Conservation (phyloP, 2,329 filamentous ascomycete species). For the Diaporthe eres region DNA sequence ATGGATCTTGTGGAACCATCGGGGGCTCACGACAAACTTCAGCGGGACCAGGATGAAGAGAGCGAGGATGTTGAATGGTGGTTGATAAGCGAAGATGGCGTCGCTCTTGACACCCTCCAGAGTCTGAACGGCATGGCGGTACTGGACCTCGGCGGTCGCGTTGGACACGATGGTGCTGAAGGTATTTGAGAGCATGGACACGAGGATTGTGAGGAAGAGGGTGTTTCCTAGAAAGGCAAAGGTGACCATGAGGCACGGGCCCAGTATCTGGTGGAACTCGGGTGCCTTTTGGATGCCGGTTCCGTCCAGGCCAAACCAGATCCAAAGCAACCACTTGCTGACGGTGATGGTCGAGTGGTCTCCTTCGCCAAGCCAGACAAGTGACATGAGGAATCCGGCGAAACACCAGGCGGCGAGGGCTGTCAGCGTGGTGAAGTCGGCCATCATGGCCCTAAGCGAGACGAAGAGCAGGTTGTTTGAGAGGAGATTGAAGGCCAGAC, state of each 20-base stretch:
- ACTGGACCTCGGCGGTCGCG: conserved; percentile 86
- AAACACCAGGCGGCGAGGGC: conserved; percentile 84
- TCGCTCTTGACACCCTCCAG: conserved; percentile 90
- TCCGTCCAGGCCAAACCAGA: conserved; percentile 90
- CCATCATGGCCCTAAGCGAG: conserved; percentile 86
- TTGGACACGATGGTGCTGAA: conserved; percentile 84
- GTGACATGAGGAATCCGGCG: conserved; percentile 82
- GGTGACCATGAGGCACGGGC: conserved; percentile 83
- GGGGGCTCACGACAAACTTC: conserved; percentile 81
- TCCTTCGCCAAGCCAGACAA: conserved; percentile 82
- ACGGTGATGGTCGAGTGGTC: conserved; percentile 76
- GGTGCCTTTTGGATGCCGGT: conserved; percentile 72
- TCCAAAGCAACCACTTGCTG: conserved; percentile 92
- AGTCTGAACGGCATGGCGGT: conserved; percentile 83
- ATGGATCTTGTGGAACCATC: conserved; percentile 94
- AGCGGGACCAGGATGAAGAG: conserved; percentile 81
- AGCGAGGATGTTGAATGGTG: conserved; percentile 87
- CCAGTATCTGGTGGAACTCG: conserved; percentile 84
- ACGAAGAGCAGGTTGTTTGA: conserved; percentile 89
- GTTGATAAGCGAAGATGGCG: conserved; percentile 85
- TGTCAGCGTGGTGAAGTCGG: conserved; percentile 84
- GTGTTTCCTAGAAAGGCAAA: conserved; percentile 92
- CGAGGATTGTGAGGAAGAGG: conserved; percentile 88
- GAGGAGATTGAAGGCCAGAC: conserved; percentile 85
- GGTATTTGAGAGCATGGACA: conserved; percentile 88